Conservation (phyloP, 2,329 filamentous ascomycete species). For the Fusarium sp. region DNA sequence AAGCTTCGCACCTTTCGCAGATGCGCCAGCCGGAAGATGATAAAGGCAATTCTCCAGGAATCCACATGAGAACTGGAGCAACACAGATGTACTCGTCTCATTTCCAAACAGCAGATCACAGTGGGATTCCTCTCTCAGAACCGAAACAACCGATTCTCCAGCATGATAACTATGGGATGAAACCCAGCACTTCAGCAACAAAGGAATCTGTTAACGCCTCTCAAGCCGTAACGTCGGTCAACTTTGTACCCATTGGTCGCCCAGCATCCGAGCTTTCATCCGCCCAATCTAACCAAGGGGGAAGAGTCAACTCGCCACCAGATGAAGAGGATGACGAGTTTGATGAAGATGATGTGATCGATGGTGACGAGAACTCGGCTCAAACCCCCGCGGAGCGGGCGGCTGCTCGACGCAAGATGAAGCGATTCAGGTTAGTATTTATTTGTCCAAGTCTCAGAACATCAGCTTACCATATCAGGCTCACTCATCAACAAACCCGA, state of each 20-base stretch:
- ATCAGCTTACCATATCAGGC: slow-evolving; percentile 65
- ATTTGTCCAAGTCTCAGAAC: neutral
- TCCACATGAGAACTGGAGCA: slow-evolving; percentile 72
- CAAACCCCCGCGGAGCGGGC: slow-evolving; percentile 69
- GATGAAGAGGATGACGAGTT: slow-evolving; percentile 64
- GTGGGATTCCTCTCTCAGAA: slow-evolving; percentile 12
- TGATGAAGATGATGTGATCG: slow-evolving; percentile 70
- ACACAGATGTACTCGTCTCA: slow-evolving; percentile 18
- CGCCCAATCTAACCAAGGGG: slow-evolving; percentile 54
- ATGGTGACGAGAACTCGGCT: slow-evolving; percentile 55
- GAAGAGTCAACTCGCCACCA: slow-evolving; percentile 53
- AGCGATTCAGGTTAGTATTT: slow-evolving; percentile 77
- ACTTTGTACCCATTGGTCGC: slow-evolving; percentile 46
- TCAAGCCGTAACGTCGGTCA: slow-evolving; percentile 1
- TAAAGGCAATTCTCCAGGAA: slow-evolving; percentile 64
- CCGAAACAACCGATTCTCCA: slow-evolving; percentile 11
- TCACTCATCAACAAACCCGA: slow-evolving; percentile 96
- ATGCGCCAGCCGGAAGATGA: slow-evolving; percentile 52
- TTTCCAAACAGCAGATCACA: slow-evolving; percentile 10
- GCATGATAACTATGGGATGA: slow-evolving; percentile 21
- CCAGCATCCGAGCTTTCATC: slow-evolving; percentile 52
- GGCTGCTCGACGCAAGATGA: slow-evolving; percentile 75
- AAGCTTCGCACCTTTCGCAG: slow-evolving; percentile 36
- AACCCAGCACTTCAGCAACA: slow-evolving; percentile 5
- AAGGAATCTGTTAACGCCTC: slow-evolving; percentile 4